Percentiles rank a stretch among this genome's conserved stretches.
Evolutionary conservation across 306 rosid species (phyloP).

Genomic region (Quercus rubra): DNA sequence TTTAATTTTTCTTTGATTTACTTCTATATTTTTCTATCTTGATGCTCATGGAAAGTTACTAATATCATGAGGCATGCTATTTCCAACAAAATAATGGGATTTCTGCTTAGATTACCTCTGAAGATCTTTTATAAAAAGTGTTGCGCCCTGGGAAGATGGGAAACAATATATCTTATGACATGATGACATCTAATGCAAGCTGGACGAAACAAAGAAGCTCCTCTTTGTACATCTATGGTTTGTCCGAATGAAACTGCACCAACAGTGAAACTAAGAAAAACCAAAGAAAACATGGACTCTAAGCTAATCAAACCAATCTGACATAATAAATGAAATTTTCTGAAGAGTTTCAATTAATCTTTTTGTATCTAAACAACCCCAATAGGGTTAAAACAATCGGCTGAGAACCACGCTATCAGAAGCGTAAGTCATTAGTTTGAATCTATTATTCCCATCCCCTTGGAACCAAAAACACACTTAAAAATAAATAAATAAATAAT

Average conservation of each 20-base stretch:
- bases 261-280: slow-evolving; percentile 4
- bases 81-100: background rate
- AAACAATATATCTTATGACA: slow-evolving; percentile 5
- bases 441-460: no score
- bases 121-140: slow-evolving; percentile 67
- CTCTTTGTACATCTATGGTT: slow-evolving; percentile 65
- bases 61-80: background rate
- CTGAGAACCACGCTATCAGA: no score
- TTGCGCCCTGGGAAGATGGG: slow-evolving; percentile 55
- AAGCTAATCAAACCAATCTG: background rate
- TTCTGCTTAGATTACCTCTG: slow-evolving; percentile 50
- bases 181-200: slow-evolving; percentile 84
- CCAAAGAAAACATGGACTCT: slow-evolving; percentile 1
- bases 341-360: background rate
- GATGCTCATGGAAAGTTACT: background rate
- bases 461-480: no score
- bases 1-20: no score
- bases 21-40: no score
- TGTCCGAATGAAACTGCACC: slow-evolving; percentile 57
- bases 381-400: no score
- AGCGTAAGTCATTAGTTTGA: no score
- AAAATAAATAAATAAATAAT: no score
- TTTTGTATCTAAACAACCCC: no score
- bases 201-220: slow-evolving; percentile 55
- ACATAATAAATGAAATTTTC: background rate